Conservation (phyloP, 176 grass and related monocot species). For the Lolium multiflorum region DNA sequence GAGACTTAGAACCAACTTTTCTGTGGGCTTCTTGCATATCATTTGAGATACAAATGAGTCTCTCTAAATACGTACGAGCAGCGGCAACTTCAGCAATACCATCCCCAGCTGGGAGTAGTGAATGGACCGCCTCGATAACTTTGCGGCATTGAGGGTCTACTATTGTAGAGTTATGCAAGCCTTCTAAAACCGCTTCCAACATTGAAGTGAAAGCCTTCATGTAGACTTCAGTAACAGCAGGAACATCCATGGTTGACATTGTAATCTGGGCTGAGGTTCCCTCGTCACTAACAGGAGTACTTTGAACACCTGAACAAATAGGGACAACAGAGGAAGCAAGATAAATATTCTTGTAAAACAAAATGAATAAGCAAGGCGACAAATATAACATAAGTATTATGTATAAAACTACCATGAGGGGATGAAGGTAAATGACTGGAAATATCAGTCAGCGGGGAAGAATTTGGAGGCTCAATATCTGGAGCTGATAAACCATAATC, state of each 20-base stretch:
- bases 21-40: not conserved
- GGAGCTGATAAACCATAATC: too few relatives aligned
- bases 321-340: too few relatives aligned
- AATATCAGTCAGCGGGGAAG: too few relatives aligned
- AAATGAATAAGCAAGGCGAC: too few relatives aligned
- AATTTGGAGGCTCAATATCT: too few relatives aligned
- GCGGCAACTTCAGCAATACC: not conserved
- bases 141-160: not conserved
- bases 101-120: not conserved
- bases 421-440: too few relatives aligned
- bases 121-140: not conserved
- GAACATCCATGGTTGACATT: not conserved
- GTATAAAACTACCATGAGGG: too few relatives aligned
- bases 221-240: not conserved
- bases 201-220: not conserved
- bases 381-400: too few relatives aligned
- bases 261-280: not conserved
- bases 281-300: not conserved
- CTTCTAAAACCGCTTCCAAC: not conserved
- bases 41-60: not conserved
- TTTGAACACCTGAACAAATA: too few relatives aligned
- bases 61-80: not conserved
- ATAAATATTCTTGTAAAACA: too few relatives aligned
- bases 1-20: not conserved
- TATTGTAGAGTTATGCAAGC: not conserved